A percentile compares a stretch with the other conserved stretches of the same genome.
phyloP scores from a whole-genome alignment of 2,329 filamentous ascomycete species.

The Pseudocercospora musae region DNA sequence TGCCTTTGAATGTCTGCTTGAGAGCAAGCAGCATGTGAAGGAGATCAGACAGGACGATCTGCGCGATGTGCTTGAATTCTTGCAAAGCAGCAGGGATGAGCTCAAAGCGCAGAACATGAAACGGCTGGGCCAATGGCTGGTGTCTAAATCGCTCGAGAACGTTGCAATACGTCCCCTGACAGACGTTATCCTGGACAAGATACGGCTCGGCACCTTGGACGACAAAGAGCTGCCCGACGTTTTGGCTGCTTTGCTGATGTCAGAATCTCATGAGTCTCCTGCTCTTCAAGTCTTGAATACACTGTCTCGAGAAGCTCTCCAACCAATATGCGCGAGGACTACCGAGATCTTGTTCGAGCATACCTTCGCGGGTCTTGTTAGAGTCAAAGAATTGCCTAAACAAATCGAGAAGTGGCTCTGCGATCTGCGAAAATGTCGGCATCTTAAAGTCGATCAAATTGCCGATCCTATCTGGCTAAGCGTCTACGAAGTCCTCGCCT shows the following conservation, averaged over 20 bases:
- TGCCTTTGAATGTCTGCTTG: conserved; percentile 24
- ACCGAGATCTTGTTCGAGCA: not conserved
- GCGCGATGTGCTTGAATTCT: conserved; percentile 20
- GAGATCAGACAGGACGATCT: conserved; percentile 4
- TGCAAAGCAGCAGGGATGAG: conserved; percentile 25
- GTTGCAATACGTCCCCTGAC: not conserved
- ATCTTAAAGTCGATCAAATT: not conserved
- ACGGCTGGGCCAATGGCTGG: conserved; percentile 25
- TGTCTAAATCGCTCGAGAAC: not conserved
- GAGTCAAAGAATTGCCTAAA: conserved; percentile 1
- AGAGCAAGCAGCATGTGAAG: not conserved
- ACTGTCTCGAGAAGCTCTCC: conserved; percentile 1
- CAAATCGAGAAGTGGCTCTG: conserved; percentile 4
- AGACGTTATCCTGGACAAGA: conserved; percentile 21
- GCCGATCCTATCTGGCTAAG: conserved; percentile 1
- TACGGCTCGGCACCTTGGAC: conserved; percentile 18
- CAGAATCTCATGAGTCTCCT: not conserved
- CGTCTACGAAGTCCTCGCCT: conserved; percentile 9
- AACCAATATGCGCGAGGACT: not conserved
- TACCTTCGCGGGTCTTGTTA: not conserved
- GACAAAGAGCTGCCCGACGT: conserved; percentile 7
- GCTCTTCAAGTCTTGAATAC: conserved; percentile 14
- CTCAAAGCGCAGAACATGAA: conserved; percentile 23
- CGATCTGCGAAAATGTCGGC: conserved; percentile 1
- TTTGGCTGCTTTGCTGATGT: conserved; percentile 5